Conservation (phyloP, 192 early-diverging fungal genomes). For the Coemansia sp. region DNA sequence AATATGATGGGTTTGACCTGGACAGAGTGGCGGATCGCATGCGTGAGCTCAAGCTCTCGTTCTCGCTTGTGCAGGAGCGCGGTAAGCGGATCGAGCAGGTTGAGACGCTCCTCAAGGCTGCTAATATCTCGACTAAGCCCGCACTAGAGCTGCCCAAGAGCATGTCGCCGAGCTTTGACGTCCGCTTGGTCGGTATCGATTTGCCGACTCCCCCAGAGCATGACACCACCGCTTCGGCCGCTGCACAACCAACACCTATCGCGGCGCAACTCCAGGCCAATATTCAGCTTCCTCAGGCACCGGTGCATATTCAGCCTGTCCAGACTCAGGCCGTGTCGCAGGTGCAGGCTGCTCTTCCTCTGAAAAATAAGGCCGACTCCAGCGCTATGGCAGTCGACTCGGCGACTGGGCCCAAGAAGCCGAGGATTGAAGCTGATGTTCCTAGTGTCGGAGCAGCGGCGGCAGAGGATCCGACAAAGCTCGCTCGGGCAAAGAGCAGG, state of each 20-base stretch:
- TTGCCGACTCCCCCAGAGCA: constrained; percentile 34
- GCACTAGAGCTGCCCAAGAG: constrained; percentile 33
- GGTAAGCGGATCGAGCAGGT: constrained; percentile 41
- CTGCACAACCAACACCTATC: constrained; percentile 5
- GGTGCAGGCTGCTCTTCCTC: constrained; percentile 16
- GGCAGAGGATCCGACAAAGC: constrained; percentile 22
- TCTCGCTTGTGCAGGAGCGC: constrained; percentile 49
- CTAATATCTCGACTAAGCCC: constrained; percentile 33
- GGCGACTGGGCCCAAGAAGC: constrained; percentile 11
- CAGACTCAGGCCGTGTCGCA: constrained; percentile 5
- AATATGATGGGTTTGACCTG: constrained; percentile 42
- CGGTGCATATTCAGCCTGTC: constrained; percentile 35
- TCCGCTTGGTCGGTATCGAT: constrained; percentile 39
- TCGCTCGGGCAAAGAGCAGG: constrained; percentile 25
- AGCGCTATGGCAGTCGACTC: neutral
- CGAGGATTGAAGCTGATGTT: constrained; percentile 16
- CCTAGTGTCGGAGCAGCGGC: neutral
- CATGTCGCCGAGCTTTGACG: constrained; percentile 47
- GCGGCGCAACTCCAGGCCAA: constrained; percentile 1
- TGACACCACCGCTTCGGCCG: neutral
- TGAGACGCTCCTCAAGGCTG: constrained; percentile 33
- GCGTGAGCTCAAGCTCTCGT: constrained; percentile 50
- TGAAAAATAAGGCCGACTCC: constrained; percentile 35
- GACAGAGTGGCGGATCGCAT: constrained; percentile 46
- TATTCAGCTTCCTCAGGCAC: constrained; percentile 1